These are phyloP conservation scores for Hypholoma sublateritium DNA, from an alignment of 768 basidiomycete species.

Conservation along the genomic window DNA sequence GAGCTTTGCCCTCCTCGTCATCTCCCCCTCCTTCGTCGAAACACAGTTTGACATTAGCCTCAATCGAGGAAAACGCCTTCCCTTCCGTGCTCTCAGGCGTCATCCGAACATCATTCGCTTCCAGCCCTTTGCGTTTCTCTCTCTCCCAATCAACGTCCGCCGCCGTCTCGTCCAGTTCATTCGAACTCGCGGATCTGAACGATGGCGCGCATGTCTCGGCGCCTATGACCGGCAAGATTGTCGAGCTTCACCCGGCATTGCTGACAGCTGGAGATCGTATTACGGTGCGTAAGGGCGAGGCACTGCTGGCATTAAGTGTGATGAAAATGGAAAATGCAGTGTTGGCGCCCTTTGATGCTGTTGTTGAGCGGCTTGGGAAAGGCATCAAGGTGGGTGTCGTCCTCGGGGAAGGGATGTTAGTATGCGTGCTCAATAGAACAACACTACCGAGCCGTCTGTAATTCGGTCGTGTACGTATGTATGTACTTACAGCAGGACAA, in stretches of 20 bases:
- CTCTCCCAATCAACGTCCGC: conserved; percentile 32
- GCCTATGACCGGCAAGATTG: conserved; percentile 37
- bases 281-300: conserved; percentile 31
- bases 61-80: conserved; percentile 34
- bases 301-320: conserved; percentile 32
- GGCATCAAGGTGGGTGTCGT: conserved; percentile 32
- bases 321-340: conserved; percentile 44
- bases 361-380: conserved; percentile 28
- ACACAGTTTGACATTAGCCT: conserved; percentile 31
- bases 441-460: neutral
- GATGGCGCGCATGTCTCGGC: conserved; percentile 27
- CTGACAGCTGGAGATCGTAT: conserved; percentile 1
- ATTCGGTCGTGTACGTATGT: neutral
- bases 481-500: neutral
- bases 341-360: conserved; percentile 27
- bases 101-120: conserved; percentile 30
- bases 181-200: conserved; percentile 36
- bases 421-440: conserved; percentile 24
- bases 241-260: conserved; percentile 33
- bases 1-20: neutral
- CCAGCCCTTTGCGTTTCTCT: conserved; percentile 28
- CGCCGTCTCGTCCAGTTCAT: conserved; percentile 20
- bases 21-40: conserved; percentile 10
- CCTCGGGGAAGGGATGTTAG: conserved; percentile 33
- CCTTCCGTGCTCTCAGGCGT: conserved; percentile 34